phyloP scores from a whole-genome alignment of 177 flowering plant genomes.

The Vitis hybrid region DNA sequence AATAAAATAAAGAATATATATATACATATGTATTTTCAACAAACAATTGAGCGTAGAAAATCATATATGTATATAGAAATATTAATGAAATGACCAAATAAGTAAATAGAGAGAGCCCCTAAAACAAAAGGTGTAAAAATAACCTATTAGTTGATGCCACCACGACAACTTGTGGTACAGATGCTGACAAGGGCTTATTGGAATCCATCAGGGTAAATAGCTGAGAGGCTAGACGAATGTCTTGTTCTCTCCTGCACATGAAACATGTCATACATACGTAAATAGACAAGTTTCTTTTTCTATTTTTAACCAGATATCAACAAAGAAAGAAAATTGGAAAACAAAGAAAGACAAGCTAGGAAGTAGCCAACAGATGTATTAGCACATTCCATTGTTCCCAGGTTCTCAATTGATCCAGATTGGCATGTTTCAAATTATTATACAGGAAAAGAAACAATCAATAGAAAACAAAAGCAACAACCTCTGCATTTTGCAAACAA shows the following conservation, averaged over 20 bases:
- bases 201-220: constrained; percentile 78
- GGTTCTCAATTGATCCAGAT: neutral
- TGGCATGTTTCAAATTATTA: neutral
- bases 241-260: constrained; percentile 79
- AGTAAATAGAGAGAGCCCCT: neutral
- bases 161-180: constrained; percentile 62
- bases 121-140: neutral
- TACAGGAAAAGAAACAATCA: neutral
- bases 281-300: neutral
- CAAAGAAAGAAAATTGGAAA: neutral
- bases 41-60: too few species aligned
- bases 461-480: neutral
- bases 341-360: neutral
- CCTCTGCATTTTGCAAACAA: too few species aligned
- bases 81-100: too few species aligned
- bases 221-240: constrained; percentile 76
- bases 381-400: neutral
- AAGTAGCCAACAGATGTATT: neutral
- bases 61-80: too few species aligned
- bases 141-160: constrained; percentile 98
- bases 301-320: neutral
- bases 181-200: constrained; percentile 40
- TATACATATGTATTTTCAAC: too few species aligned
- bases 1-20: too few species aligned
- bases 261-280: neutral